Conservation (phyloP, 768 basidiomycete genomes). For the Dacryopinax spathularia region DNA sequence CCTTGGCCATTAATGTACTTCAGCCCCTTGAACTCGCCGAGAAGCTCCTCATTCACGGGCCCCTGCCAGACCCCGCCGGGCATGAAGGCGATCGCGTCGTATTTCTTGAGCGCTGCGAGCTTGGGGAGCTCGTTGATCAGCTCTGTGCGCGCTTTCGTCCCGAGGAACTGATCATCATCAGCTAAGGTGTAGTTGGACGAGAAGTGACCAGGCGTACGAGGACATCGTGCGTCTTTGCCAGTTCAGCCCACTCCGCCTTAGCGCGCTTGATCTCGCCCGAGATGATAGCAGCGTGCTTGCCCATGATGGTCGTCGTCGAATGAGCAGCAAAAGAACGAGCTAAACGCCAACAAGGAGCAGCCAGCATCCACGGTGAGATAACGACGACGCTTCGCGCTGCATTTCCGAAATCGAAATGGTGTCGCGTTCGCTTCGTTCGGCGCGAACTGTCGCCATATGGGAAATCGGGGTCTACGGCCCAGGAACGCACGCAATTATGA, state of each 20-base stretch:
- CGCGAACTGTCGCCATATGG: background rate
- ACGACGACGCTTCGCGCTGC: no score
- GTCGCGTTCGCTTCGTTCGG: no score
- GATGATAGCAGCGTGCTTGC: background rate
- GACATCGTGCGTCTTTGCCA: background rate
- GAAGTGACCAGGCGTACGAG: background rate
- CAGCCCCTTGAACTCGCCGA: background rate
- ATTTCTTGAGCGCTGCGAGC: background rate
- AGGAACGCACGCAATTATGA: background rate
- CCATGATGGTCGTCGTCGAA: background rate
- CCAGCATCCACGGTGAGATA: no score
- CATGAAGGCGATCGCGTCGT: slow-evolving; percentile 1
- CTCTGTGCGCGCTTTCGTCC: background rate
- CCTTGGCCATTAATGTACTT: background rate
- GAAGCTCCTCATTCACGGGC: background rate
- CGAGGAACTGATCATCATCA: background rate
- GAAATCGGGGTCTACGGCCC: no score
- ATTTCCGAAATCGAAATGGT: no score
- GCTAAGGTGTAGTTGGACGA: background rate
- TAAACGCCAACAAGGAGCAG: no score
- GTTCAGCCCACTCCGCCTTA: background rate
- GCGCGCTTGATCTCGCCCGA: slow-evolving; percentile 1
- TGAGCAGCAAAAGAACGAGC: no score
- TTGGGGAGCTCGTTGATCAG: background rate
- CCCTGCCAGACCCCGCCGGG: background rate